These are phyloP conservation scores for Penicillium daleae DNA, from an alignment of 495 filamentous ascomycete species.

Conservation along the genomic window DNA sequence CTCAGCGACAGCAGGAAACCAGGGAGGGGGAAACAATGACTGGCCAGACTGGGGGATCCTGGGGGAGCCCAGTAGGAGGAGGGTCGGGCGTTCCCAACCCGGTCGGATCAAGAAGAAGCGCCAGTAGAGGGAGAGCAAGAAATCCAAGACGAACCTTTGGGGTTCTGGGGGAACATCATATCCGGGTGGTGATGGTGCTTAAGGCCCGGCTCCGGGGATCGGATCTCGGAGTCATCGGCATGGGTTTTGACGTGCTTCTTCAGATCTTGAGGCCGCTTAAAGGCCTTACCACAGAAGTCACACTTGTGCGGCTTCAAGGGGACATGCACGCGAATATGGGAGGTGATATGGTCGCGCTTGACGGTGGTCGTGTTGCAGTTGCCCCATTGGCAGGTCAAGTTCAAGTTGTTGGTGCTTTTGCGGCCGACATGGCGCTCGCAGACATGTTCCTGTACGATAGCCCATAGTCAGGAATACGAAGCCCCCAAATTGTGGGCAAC, in stretches of 20 bases:
- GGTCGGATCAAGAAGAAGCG: not conserved
- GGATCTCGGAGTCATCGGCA: slow-evolving; percentile 91
- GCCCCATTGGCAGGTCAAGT: slow-evolving; percentile 96
- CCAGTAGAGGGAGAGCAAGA: not conserved
- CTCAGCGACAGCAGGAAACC: not conserved
- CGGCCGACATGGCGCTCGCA: slow-evolving; percentile 98
- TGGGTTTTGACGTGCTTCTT: slow-evolving; percentile 99
- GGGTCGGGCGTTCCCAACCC: not conserved
- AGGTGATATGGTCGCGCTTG: slow-evolving; percentile 99
- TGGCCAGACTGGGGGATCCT: not conserved
- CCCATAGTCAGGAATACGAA: not conserved
- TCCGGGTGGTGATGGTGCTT: slow-evolving; percentile 45
- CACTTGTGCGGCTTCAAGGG: slow-evolving; percentile 98
- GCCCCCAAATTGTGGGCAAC: not conserved
- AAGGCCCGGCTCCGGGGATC: slow-evolving; percentile 69
- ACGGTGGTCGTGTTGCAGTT: slow-evolving; percentile 94
- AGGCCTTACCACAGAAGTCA: slow-evolving; percentile 97
- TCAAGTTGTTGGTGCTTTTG: slow-evolving; percentile 98
- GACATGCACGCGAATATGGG: slow-evolving; percentile 97
- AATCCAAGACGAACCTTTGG: slow-evolving; percentile 35
- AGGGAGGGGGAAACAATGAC: not conserved
- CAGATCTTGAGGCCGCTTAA: slow-evolving; percentile 98
- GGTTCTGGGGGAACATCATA: slow-evolving; percentile 56
- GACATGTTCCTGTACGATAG: slow-evolving; percentile 77
- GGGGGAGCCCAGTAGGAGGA: not conserved